Base-by-base conservation (phyloP, 1,139 yeast species). In the Kodamaea derodonti region DNA sequence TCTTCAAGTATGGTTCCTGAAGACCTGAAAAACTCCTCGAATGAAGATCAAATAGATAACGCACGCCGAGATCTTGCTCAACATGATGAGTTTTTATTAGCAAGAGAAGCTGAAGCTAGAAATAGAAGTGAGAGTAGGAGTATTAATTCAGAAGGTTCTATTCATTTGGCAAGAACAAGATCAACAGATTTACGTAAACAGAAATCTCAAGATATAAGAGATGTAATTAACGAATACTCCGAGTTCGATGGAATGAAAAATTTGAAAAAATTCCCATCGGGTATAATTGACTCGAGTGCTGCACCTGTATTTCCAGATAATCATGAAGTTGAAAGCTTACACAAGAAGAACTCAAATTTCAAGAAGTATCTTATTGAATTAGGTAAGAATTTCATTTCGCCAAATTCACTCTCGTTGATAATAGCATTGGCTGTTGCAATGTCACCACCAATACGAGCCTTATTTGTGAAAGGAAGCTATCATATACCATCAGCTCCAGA, bases 371-470 rank as follows among this genome's bases (percentile, higher is more conserved):
- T 47, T 7, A 27, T 36, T 14, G 37, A 45, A 27, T 39, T 56
- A 20, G 42, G 69, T 2, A 72, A 72, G 48, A 87, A 86, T 57
- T 72, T 88, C 42, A 49, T 69, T 28, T 71, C 94, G 12, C 94
- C 95, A 0, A 80, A 80, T 31, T 80, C 95, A 2, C 47, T 80
- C 29, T 65, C 90, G 1, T 72, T 86, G 29, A 66, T 87, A 3
- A 30, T 76, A 0, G 70, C 92, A 1, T 57, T 90, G 32, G 64
- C 71, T 3, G 65, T 85, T 16, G 78, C 94, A 12, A 84, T 90
- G 84, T 70, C 92, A 11, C 96, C 96, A 1, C 90, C 95, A 66
- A 66, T 87, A 11, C 83, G 84, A 49, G 86, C 94, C 1, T 66
- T 88, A 22, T 90, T 90, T 54, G 87, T 84, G 4, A 39, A 49